Evolutionary conservation across 345 rosid species (phyloP).

Genomic region (Eucalyptus brandiana): DNA sequence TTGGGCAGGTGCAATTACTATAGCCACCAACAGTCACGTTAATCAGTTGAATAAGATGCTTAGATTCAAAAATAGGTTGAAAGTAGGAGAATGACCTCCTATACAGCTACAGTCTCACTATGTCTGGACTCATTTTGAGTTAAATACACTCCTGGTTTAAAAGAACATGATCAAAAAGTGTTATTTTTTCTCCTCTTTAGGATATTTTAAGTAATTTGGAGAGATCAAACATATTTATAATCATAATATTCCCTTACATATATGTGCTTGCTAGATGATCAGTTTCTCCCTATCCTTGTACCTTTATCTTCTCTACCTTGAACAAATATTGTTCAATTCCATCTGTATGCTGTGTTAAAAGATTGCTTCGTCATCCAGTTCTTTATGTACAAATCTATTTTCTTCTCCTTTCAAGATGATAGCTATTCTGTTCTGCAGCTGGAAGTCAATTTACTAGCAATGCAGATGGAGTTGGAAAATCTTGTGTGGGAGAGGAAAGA

Average conservation of each 20-base stretch:
- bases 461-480: slow-evolving; percentile 44
- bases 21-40: not conserved
- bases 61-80: not conserved
- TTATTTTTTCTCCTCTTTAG: not conserved
- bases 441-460: slow-evolving; percentile 32
- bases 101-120: not conserved
- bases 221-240: not conserved
- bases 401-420: not conserved
- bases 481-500: slow-evolving; percentile 44
- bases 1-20: not conserved
- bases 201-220: not conserved
- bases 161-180: not conserved
- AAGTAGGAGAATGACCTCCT: not conserved
- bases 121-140: not conserved
- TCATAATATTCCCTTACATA: not conserved
- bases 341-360: not conserved
- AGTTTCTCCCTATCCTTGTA: not conserved
- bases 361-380: not conserved
- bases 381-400: not conserved
- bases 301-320: not conserved
- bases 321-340: not conserved
- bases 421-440: slow-evolving; percentile 33
- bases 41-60: not conserved
- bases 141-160: not conserved
- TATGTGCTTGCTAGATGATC: not conserved